Conservation (phyloP, 2,329 filamentous ascomycete species). For the Lasiodiplodia citricola region DNA sequence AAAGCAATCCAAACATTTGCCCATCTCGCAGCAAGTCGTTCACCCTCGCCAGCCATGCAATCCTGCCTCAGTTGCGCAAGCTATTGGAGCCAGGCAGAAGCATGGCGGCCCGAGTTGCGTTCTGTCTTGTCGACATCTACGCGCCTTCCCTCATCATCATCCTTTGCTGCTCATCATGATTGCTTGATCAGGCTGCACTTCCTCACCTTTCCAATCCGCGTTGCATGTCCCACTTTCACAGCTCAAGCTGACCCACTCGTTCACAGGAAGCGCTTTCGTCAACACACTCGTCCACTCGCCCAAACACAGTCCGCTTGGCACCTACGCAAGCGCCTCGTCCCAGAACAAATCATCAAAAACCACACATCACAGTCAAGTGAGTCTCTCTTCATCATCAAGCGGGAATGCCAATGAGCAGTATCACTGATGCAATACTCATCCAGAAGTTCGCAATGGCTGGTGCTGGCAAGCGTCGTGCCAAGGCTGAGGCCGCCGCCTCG, state of each 20-base stretch:
- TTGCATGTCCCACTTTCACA: slow-evolving; percentile 32
- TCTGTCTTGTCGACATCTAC: neutral
- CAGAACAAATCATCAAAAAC: neutral
- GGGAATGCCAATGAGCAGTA: neutral
- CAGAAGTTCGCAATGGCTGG: slow-evolving; percentile 41
- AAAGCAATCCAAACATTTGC: neutral
- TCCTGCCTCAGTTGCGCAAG: neutral
- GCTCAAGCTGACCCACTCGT: neutral
- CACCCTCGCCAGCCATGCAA: neutral
- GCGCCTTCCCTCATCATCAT: neutral
- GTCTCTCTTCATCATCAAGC: neutral
- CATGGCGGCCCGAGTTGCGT: neutral
- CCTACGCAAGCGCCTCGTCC: slow-evolving; percentile 1
- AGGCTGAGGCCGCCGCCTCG: slow-evolving; percentile 37
- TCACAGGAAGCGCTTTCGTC: neutral
- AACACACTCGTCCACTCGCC: neutral
- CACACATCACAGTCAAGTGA: neutral
- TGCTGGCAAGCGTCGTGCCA: slow-evolving; percentile 41
- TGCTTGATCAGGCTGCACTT: neutral
- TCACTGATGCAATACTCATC: neutral
- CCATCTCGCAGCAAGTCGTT: neutral
- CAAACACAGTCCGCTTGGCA: neutral
- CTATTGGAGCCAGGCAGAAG: neutral
- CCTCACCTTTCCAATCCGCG: neutral
- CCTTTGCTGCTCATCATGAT: neutral